Base-by-base conservation (phyloP, 2,329 filamentous ascomycete genomes). In the Talaromyces funiculosus region DNA sequence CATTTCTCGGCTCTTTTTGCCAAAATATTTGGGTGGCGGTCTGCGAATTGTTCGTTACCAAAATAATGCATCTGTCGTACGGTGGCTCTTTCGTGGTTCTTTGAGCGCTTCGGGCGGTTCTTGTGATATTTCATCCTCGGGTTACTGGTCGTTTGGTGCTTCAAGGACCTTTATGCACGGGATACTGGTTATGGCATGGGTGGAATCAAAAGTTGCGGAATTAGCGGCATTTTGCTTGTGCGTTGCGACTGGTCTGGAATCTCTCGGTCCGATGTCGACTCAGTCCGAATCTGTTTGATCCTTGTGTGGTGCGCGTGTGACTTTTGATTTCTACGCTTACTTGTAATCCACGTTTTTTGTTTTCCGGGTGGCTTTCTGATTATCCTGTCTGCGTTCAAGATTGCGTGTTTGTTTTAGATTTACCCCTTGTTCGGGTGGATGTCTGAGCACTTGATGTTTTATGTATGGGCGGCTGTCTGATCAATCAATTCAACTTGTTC, bases 381-480 rank as follows among this genome's bases (percentile, higher is more conserved):
- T 60, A 62, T 57, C 37, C 24, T 54, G 51, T 54, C 35, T 54
- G 47, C 47, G 51, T 54, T 40, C 31, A 35, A 54, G 31, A 37
- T 37, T 54, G 51, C 33, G 51, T 54, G 51, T 54, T 62, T 59
- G 58, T 38, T 55, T 59, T 61, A 45, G 53, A 62, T 33, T 43
- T 60, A 53, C 53, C 45, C 62, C 54, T 49, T 56, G 53, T 64
- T 68, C 65, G 70, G 67, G 69, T 64, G 70, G 70, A 64, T 69
- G 65, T 69, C 65, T 73, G 64, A 59, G 59, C 63, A 54, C 53
- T 61, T 59, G 62, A 42, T 67, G 53, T 68, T 57, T n/a, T 63
- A 61, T 64, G 64, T 63, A 67, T 72, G 73, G 71, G 71, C 72
- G 73, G 73, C 70, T 75, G 73, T 75, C 69, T 75, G 73, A 74